Conservation (phyloP, 331 rosid genomes). For the Quercus phellos region DNA sequence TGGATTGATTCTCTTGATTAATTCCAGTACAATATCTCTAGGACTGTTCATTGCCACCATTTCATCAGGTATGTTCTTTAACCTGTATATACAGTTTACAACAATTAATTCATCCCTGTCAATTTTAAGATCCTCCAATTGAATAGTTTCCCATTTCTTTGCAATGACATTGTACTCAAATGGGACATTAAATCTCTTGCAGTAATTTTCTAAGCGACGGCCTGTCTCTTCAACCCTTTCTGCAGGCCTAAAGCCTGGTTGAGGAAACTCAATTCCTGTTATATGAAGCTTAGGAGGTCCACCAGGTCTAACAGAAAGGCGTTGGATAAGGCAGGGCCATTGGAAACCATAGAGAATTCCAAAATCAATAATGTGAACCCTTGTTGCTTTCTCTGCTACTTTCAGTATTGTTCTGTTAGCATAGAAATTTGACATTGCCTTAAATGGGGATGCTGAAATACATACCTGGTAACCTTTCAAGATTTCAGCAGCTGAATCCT, state of each 20-base stretch:
- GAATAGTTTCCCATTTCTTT: constrained; percentile 55
- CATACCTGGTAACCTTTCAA: constrained; percentile 15
- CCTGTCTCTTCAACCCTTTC: constrained; percentile 55
- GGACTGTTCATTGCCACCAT: constrained; percentile 51
- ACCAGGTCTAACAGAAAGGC: constrained; percentile 43
- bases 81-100: constrained; percentile 47
- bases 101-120: constrained; percentile 43
- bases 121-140: constrained; percentile 48
- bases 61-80: constrained; percentile 55
- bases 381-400: constrained; percentile 2
- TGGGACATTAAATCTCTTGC: constrained; percentile 54
- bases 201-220: constrained; percentile 42
- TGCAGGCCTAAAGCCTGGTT: constrained; percentile 64
- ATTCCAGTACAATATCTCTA: constrained; percentile 42
- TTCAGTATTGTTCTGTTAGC: constrained; percentile 25
- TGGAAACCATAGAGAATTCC: constrained; percentile 75
- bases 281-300: constrained; percentile 76
- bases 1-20: constrained; percentile 60
- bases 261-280: constrained; percentile 72
- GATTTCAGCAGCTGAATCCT: constrained; percentile 18
- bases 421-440: constrained; percentile 3
- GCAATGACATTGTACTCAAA: constrained; percentile 60
- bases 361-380: constrained; percentile 55
- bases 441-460: constrained; percentile 28
- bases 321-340: constrained; percentile 64